Evolutionary conservation across 306 rosid genomes (phyloP), one percentile per base, ranked within the genome.

Genomic region (Rosa lucieae): DNA sequence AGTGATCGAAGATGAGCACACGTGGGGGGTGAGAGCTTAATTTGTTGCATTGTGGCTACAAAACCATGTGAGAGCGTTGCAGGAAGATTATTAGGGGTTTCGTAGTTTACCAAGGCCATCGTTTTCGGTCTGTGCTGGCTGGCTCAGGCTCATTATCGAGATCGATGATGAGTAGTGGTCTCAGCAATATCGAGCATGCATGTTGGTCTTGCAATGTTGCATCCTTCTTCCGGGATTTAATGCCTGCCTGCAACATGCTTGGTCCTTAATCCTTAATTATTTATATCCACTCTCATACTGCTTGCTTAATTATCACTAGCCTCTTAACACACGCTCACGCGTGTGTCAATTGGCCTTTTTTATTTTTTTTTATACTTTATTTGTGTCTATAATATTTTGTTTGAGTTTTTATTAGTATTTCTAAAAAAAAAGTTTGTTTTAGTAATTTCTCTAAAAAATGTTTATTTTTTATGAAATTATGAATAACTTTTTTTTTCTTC

Each of bases 11-110:
- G 70, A 32, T 37, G 44, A 75, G 46, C 89, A 80, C 89, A 84
- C 88, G 86, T 86, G 89, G 75, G 89, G 67, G 40, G 8, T 32
- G 72, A 71, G 78, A 75, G 81, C 44, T 68, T 3, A 29, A 17
- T 58, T 79, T 55, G 89, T 84, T 81, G 78, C 77, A 73, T 73
- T 66, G 61, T 83, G 42, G 48, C 87, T 82, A 80, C 85, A 82
- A 72, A 67, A 58, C 82, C 93, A 90, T 83, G 86, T 88, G 94
- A 86, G 6, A 63, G 58, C 52, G 70, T 70, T 67, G 79, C 81
- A 65, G 70, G 70, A 65, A 65, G 46, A 65, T 65, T 35, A 71
- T 71, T 77, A 77, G 79, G 81, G 47, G 83, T 84, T 76, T 76
- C 83, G 79, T 78, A 70, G 78, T 23, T 81, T 83, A 76, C 77